phyloP scores from a whole-genome alignment of 148 eudicot genomes.

The Amaranthus cruentus region DNA sequence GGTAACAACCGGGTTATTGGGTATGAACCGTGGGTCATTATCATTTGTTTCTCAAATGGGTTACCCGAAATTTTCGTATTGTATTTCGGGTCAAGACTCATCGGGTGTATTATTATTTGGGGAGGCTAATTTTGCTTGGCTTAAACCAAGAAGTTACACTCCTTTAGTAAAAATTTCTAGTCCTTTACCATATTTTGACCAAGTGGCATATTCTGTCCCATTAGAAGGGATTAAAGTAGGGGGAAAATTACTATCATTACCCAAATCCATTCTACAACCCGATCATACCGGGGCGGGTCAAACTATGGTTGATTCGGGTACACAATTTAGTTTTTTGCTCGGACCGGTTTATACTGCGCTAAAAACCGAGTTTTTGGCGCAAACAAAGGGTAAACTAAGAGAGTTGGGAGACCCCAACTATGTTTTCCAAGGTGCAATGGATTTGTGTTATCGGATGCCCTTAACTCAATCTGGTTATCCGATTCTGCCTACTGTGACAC shows the following conservation, averaged over 20 bases:
- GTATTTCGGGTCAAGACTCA: conserved; percentile 71
- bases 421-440: conserved; percentile 80
- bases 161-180: conserved; percentile 56
- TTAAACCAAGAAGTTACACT: conserved; percentile 56
- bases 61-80: conserved; percentile 74
- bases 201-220: conserved; percentile 74
- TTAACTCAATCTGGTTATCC: conserved; percentile 33
- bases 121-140: conserved; percentile 50
- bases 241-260: conserved; percentile 34
- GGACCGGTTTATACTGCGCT: conserved; percentile 68
- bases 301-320: conserved; percentile 96
- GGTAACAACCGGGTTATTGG: conserved; percentile 68
- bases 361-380: conserved; percentile 48
- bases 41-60: conserved; percentile 82
- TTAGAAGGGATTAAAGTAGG: conserved; percentile 72
- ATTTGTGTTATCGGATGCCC: conserved; percentile 58
- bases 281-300: conserved; percentile 98
- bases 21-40: conserved; percentile 84
- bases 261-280: conserved; percentile 62
- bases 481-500: conserved; percentile 50
- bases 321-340: conserved; percentile 77
- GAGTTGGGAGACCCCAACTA: conserved; percentile 47
- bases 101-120: conserved; percentile 69
- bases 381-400: conserved; percentile 38
- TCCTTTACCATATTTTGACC: conserved; percentile 71